Percentiles rank a stretch among this genome's conserved stretches.
Evolutionary conservation across 768 basidiomycete species (phyloP).

Genomic region (Psilocybe cyanescens): DNA sequence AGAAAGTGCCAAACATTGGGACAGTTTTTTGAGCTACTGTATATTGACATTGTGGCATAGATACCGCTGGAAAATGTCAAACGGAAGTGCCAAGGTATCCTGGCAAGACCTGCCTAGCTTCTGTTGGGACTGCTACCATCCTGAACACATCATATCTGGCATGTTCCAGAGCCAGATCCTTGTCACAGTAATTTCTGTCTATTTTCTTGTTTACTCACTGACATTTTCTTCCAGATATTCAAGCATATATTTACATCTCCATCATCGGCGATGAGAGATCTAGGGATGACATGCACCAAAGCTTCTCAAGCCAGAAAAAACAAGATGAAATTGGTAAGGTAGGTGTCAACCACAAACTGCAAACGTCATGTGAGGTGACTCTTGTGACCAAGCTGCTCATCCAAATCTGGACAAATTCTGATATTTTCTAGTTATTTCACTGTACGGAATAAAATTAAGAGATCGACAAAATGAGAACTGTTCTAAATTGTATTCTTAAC

Average conservation of each 20-base stretch:
- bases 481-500: no score
- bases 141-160: background rate
- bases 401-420: no score
- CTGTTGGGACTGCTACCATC: constrained; percentile 1
- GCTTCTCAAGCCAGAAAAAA: background rate
- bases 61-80: background rate
- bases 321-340: background rate
- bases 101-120: background rate
- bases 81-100: background rate
- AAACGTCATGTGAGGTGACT: no score
- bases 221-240: background rate
- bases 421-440: no score
- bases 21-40: no score
- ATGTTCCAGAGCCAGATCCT: background rate
- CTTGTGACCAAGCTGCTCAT: no score
- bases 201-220: background rate
- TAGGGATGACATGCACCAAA: background rate
- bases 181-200: background rate
- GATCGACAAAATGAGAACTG: no score
- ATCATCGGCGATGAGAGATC: background rate
- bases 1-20: no score
- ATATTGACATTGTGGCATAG: background rate
- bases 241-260: constrained; percentile 1
- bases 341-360: no score
- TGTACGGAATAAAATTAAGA: no score